Percentiles rank a stretch among this genome's conserved stretches.
Evolutionary conservation across 441 rosid species (phyloP).

Genomic region (Syzygium syzygioides): DNA sequence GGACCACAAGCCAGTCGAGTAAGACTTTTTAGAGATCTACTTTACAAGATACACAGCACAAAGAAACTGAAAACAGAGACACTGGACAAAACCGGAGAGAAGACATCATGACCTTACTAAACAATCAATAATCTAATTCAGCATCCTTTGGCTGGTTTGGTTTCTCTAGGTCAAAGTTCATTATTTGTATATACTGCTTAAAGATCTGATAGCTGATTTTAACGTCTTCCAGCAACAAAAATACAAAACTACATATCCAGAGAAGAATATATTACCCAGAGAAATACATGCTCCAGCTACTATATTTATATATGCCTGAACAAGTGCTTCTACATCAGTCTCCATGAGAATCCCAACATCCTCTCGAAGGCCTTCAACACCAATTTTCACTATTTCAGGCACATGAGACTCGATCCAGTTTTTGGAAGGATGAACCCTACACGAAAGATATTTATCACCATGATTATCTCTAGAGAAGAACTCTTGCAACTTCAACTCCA

Average conservation of each 20-base stretch:
- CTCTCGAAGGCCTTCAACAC: constrained; percentile 56
- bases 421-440: constrained; percentile 74
- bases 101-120: not conserved
- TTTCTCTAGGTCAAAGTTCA: not conserved
- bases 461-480: not conserved
- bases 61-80: not conserved
- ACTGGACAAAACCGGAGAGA: not conserved
- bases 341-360: constrained; percentile 67
- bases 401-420: constrained; percentile 92
- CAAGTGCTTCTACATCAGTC: constrained; percentile 77
- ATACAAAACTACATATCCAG: not conserved
- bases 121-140: not conserved
- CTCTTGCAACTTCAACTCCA: constrained; percentile 1
- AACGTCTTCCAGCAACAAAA: not conserved
- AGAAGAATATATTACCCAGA: constrained; percentile 52
- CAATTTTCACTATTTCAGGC: constrained; percentile 70
- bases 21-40: not conserved
- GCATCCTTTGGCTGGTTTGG: not conserved
- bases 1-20: not conserved
- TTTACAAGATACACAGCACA: not conserved
- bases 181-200: not conserved
- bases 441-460: constrained; percentile 16
- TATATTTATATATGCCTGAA: constrained; percentile 89
- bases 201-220: not conserved
- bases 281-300: constrained; percentile 96